A percentile compares a stretch with the other conserved stretches of the same genome.
Conservation (phyloP, 495 filamentous ascomycete species). For the Aspergillus conjunctus region DNA sequence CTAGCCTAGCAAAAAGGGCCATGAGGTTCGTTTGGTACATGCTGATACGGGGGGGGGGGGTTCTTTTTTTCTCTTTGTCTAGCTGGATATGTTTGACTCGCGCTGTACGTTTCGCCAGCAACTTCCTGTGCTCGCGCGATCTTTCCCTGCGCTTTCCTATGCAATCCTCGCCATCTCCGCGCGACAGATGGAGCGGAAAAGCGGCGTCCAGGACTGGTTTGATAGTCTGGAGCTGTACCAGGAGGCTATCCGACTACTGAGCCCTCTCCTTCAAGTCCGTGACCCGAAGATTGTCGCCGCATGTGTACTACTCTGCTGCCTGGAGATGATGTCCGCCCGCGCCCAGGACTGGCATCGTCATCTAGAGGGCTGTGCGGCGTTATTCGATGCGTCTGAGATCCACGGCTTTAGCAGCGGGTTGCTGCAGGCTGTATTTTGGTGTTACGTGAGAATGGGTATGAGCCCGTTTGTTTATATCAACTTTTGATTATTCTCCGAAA, state of each 20-base stretch:
- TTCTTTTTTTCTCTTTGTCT: slow-evolving; percentile 6
- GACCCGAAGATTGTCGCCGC: slow-evolving; percentile 46
- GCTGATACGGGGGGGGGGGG: slow-evolving; percentile 5
- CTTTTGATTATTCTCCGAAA: neutral
- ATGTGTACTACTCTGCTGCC: slow-evolving; percentile 44
- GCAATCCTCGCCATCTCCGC: slow-evolving; percentile 48
- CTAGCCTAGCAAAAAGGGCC: neutral
- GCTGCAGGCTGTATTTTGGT: slow-evolving; percentile 52
- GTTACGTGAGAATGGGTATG: slow-evolving; percentile 51
- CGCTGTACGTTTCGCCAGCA: slow-evolving; percentile 45
- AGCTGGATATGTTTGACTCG: slow-evolving; percentile 56
- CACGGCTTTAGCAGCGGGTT: slow-evolving; percentile 45
- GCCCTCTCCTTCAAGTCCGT: slow-evolving; percentile 37
- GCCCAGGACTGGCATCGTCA: slow-evolving; percentile 51
- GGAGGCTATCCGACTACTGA: slow-evolving; percentile 45
- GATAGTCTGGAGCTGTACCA: slow-evolving; percentile 51
- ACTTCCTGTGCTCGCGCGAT: slow-evolving; percentile 40
- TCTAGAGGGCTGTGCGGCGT: slow-evolving; percentile 50
- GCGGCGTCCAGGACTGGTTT: slow-evolving; percentile 35
- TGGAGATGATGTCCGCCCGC: slow-evolving; percentile 54
- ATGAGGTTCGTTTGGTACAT: neutral
- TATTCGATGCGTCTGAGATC: slow-evolving; percentile 47
- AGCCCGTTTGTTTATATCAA: neutral
- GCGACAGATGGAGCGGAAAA: slow-evolving; percentile 46
- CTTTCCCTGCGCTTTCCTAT: slow-evolving; percentile 42